Evolutionary conservation across 2,329 filamentous ascomycete species (phyloP).

Genomic region (Botryotinia convoluta): DNA sequence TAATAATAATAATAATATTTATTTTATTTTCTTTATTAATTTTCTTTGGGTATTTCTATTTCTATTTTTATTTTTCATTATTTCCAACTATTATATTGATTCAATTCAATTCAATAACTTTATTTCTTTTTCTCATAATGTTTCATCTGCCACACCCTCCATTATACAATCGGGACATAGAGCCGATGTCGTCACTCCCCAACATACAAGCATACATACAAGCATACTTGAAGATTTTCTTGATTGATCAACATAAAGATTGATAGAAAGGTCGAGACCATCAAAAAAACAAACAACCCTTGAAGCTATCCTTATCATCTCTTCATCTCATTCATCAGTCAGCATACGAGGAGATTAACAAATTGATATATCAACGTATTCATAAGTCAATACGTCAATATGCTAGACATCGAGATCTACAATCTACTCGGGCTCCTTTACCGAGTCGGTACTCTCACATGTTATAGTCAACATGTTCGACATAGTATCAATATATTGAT

Average conservation of each 20-base stretch:
- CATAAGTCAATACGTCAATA: background rate
- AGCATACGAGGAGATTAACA: background rate
- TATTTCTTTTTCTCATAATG: background rate
- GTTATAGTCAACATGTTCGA: background rate
- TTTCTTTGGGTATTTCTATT: background rate
- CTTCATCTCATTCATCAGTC: background rate
- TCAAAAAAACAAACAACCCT: background rate
- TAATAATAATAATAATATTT: background rate
- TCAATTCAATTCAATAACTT: background rate
- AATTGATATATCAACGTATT: background rate
- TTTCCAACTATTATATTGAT: background rate
- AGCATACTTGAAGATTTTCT: background rate
- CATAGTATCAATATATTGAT: background rate
- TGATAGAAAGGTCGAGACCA: background rate
- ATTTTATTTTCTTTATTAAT: background rate
- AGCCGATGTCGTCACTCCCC: conserved; percentile 9
- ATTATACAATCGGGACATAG: background rate
- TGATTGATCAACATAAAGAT: background rate
- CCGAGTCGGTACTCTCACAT: background rate
- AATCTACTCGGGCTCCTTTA: background rate
- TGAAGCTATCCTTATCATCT: background rate
- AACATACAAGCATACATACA: background rate
- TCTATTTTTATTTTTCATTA: background rate
- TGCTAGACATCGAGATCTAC: conserved; percentile 6
- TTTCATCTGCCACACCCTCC: conserved; percentile 1